Evolutionary conservation across 129 eudicot species (phyloP), one percentile per base, ranked within the genome.

Genomic region (Apium graveolens): DNA sequence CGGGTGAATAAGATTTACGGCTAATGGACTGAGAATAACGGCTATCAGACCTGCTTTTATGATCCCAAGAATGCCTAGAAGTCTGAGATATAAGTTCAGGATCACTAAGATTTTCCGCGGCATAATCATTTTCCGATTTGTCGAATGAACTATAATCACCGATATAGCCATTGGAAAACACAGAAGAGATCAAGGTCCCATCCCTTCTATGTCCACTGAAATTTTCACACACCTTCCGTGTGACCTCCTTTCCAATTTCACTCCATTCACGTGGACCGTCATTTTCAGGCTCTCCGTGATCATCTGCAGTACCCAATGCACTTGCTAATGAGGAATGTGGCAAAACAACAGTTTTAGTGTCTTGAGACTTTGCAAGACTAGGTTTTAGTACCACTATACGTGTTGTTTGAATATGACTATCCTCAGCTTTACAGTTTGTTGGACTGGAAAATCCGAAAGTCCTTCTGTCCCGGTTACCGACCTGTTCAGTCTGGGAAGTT

Each of bases 31-130:
- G 80, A 63, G 97, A 86, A 74, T 77, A 90, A 13, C 90, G 93
- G 74, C 93, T 90, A n/a, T 81, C 86, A 73, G 55, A 82, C 79
- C 90, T 89, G 79, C 92, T 90, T 20, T 83, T 81, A 78, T 87
- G 89, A 80, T 92, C 97, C 99, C 99, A 96, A 0, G 97, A 92
- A 77, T 92, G 97, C 90, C 96, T 86, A 69, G 97, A 96, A 65
- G 80, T 73, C 14, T 97, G 97, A 38, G 97, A 90, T 63, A 86
- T 80, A n/a, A 78, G 89, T 96, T 96, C 99, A 12, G 99, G 85
- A 88, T 92, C 99, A 81, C 96, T 90, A 17, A 85, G 86, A 78
- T 90, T 83, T 44, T 86, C 97, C 37, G 81, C 84, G 11, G 86
- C 89, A 79, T 86, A 88, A 57, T 92, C 97, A 32, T 84, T 84